These are phyloP conservation scores for Paulownia fortunei DNA, from an alignment of 257 asterid species.

Conservation along the genomic window DNA sequence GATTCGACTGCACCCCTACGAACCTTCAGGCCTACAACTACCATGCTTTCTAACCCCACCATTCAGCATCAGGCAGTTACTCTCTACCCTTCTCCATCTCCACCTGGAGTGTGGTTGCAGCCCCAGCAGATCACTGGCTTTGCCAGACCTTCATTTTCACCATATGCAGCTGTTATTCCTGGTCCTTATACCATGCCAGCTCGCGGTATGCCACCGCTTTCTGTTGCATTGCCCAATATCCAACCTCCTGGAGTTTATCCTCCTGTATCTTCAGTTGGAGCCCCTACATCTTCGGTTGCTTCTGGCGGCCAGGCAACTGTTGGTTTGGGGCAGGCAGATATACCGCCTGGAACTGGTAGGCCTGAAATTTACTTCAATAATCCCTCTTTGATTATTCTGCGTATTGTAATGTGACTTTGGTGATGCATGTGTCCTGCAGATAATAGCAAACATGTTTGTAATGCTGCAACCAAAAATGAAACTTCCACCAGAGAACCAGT, in stretches of 20 bases:
- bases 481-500: conserved; percentile 41
- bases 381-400: background rate
- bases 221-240: conserved; percentile 49
- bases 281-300: conserved; percentile 29
- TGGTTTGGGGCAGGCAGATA: conserved; percentile 43
- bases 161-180: conserved; percentile 49
- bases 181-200: conserved; percentile 51
- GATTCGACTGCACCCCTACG: conserved; percentile 43
- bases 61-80: conserved; percentile 55
- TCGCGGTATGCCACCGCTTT: conserved; percentile 43
- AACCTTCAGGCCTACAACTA: conserved; percentile 37
- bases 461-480: conserved; percentile 43
- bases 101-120: conserved; percentile 73
- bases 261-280: conserved; percentile 44
- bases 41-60: conserved; percentile 40
- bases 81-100: conserved; percentile 50
- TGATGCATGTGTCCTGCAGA: conserved; percentile 43
- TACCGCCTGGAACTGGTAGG: conserved; percentile 66
- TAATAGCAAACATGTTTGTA: conserved; percentile 32
- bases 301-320: conserved; percentile 40
- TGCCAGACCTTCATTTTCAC: conserved; percentile 58
- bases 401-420: background rate
- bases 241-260: conserved; percentile 73
- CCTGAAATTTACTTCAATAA: conserved; percentile 24
- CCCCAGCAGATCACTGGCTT: conserved; percentile 55